These are phyloP conservation scores for Rhinocladiella mackenziei DNA, from an alignment of 2,329 filamentous ascomycete genomes.

Conservation along the genomic window DNA sequence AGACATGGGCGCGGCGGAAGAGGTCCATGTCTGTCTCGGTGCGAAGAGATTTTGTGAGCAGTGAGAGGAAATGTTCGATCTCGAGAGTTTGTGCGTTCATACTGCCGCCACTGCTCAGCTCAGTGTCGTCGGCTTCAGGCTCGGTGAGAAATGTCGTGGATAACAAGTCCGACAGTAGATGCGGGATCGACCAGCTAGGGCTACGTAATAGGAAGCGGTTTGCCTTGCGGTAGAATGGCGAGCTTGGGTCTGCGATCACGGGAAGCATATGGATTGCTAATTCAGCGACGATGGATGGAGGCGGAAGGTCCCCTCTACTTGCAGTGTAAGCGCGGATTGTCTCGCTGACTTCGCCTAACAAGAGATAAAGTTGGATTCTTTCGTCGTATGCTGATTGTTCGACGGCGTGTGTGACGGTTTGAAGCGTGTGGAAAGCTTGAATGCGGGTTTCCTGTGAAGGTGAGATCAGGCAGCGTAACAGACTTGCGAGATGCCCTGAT, in stretches of 20 bases:
- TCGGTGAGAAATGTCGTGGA: conserved; percentile 70
- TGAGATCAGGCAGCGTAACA: conserved; percentile 74
- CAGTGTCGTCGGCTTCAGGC: conserved; percentile 64
- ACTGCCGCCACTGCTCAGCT: conserved; percentile 42
- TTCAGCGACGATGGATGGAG: conserved; percentile 70
- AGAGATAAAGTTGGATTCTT: conserved; percentile 57
- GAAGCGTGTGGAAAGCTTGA: conserved; percentile 68
- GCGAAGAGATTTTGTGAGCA: conserved; percentile 18
- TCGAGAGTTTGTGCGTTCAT: conserved; percentile 31
- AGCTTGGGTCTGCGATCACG: conserved; percentile 70
- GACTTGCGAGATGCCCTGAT: conserved; percentile 64
- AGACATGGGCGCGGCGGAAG: conserved; percentile 57
- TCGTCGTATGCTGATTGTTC: conserved; percentile 69
- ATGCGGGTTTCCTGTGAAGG: conserved; percentile 69
- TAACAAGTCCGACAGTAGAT: conserved; percentile 57
- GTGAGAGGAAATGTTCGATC: conserved; percentile 50
- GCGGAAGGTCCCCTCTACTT: conserved; percentile 40
- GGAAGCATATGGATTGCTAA: conserved; percentile 66
- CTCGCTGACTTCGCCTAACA: conserved; percentile 75
- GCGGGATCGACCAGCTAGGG: conserved; percentile 65
- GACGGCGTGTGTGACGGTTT: conserved; percentile 38
- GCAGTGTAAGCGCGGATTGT: conserved; percentile 44
- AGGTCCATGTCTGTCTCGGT: conserved; percentile 43
- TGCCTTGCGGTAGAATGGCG: conserved; percentile 79
- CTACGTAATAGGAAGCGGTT: conserved; percentile 77